These are phyloP conservation scores for Neopestalotiopsis sp. DNA, from an alignment of 2,329 filamentous ascomycete genomes.

Conservation along the genomic window DNA sequence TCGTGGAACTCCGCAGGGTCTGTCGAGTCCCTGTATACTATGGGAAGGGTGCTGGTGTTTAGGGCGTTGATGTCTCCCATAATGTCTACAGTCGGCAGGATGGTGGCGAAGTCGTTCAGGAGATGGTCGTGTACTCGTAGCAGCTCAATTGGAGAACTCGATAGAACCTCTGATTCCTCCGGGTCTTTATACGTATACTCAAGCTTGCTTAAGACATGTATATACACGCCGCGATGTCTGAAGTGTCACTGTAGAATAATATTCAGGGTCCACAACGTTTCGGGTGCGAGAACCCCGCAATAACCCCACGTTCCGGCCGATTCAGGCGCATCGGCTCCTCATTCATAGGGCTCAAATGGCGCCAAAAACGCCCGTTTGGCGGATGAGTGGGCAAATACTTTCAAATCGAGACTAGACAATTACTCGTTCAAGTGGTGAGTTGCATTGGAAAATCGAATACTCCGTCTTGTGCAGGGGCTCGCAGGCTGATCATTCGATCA, in stretches of 20 bases:
- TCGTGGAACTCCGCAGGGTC: conserved; percentile 29
- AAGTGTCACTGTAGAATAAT: background rate
- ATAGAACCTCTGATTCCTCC: background rate
- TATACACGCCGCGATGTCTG: background rate
- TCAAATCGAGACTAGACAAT: no score
- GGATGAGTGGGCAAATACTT: background rate
- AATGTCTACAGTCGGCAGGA: background rate
- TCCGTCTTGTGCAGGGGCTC: background rate
- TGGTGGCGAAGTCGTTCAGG: background rate
- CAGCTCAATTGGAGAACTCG: background rate
- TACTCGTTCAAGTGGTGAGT: background rate
- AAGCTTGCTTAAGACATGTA: background rate
- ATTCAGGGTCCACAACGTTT: background rate
- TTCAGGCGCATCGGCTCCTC: background rate
- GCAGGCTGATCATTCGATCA: background rate
- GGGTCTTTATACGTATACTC: background rate
- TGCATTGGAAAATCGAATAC: background rate
- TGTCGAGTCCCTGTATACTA: conserved; percentile 30
- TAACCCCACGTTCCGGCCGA: background rate
- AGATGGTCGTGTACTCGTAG: background rate
- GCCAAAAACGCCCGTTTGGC: background rate
- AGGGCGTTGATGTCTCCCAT: conserved; percentile 5
- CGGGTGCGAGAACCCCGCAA: background rate
- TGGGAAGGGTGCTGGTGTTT: conserved; percentile 18
- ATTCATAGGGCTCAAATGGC: background rate